Percentiles rank a stretch among this genome's conserved stretches.
Evolutionary conservation across 1,284 basidiomycete species (phyloP).

Genomic region (Papiliotrema flavescens): DNA sequence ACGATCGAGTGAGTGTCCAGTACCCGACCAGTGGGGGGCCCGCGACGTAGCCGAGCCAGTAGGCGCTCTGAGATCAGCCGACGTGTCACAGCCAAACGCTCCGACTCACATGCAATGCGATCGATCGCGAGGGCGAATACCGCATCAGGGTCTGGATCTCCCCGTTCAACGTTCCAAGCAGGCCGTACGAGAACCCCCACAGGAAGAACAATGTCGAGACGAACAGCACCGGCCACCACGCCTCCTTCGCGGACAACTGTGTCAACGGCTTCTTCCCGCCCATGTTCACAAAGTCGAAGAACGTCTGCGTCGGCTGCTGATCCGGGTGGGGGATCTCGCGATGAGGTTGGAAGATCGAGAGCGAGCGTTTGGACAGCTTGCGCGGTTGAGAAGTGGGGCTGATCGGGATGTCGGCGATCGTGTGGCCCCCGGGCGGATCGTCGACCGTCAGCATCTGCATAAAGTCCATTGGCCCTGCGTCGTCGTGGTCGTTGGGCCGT

Average conservation of each 20-base stretch:
- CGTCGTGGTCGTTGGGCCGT: background rate
- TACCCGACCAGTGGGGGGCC: slow-evolving; percentile 37
- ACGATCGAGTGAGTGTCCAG: slow-evolving; percentile 32
- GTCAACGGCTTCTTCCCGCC: slow-evolving; percentile 38
- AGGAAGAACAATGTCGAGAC: slow-evolving; percentile 45
- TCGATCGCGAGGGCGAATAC: slow-evolving; percentile 17
- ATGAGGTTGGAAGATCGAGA: background rate
- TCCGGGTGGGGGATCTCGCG: background rate
- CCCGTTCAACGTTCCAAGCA: slow-evolving; percentile 42
- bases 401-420: background rate
- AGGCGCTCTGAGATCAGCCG: slow-evolving; percentile 25
- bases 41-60: slow-evolving; percentile 43
- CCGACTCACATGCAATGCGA: slow-evolving; percentile 28
- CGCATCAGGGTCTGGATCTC: slow-evolving; percentile 35
- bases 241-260: slow-evolving; percentile 34
- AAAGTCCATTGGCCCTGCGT: slow-evolving; percentile 25
- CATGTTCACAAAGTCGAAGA: slow-evolving; percentile 47
- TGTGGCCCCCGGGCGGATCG: background rate
- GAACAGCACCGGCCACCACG: slow-evolving; percentile 44
- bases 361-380: background rate
- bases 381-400: background rate
- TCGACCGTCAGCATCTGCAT: slow-evolving; percentile 34
- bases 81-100: background rate
- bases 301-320: slow-evolving; percentile 35
- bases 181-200: slow-evolving; percentile 48